phyloP scores from a whole-genome alignment of 768 basidiomycete genomes.

The Collybia sp. region DNA sequence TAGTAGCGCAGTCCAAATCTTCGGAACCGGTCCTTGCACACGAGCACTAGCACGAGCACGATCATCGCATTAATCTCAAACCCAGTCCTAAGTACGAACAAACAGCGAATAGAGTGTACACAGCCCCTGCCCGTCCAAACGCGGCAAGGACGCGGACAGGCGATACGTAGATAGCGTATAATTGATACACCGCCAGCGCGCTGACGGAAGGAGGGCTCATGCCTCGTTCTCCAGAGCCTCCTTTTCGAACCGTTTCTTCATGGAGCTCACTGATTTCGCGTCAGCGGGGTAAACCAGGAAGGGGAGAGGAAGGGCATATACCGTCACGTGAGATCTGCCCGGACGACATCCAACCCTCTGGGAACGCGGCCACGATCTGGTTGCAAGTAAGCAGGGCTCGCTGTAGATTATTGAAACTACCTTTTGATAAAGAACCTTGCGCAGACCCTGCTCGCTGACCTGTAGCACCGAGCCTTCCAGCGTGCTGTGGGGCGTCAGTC shows the following conservation, averaged over 20 bases:
- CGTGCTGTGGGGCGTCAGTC: slow-evolving; percentile 20
- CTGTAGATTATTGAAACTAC: slow-evolving; percentile 24
- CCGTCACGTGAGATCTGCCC: slow-evolving; percentile 87
- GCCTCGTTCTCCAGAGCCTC: slow-evolving; percentile 61
- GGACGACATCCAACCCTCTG: slow-evolving; percentile 80
- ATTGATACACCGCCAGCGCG: no score
- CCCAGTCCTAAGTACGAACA: no score
- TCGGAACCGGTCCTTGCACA: no score
- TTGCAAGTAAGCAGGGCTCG: background rate
- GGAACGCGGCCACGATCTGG: slow-evolving; percentile 77
- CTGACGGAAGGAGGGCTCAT: slow-evolving; percentile 1
- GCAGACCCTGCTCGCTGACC: slow-evolving; percentile 76
- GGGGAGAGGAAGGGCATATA: slow-evolving; percentile 18
- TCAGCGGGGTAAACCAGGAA: background rate
- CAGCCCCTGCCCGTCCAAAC: no score
- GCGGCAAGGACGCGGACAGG: no score
- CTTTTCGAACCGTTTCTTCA: slow-evolving; percentile 79
- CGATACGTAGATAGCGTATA: no score
- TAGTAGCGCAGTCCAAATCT: no score
- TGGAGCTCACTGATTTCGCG: slow-evolving; percentile 58
- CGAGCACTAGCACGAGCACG: no score
- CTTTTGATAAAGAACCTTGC: slow-evolving; percentile 80
- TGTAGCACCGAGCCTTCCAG: slow-evolving; percentile 67
- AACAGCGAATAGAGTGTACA: no score
- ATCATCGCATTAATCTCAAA: no score